Evolutionary conservation across 2,329 filamentous ascomycete genomes (phyloP), one percentile per base, ranked within the genome.

Genomic region (Alternaria dauci): DNA sequence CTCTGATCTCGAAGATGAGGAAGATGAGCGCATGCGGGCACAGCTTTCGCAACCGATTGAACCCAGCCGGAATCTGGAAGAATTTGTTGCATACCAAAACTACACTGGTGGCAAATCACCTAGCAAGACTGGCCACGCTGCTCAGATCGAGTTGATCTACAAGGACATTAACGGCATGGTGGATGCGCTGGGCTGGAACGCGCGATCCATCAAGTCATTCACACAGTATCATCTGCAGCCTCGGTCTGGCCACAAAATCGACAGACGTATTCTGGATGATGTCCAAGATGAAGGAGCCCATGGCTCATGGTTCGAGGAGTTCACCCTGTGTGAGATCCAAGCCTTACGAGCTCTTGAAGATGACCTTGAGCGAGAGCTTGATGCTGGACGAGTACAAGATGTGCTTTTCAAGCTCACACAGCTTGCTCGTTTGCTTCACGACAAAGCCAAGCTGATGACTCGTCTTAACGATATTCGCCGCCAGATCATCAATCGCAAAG

Each of bases 81-180:
- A 89, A 51, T 93, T 93, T 69, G 84, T 92, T 52, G 89, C 82
- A 4, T 81, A 83, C 53, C 79, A 82, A 48, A 81, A 84, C 48
- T 84, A 83, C 58, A 65, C 67, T 11, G 79, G 69, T 5, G 79
- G 79, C 36, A 62, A 64, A 28, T 73, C 72, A 4, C 68, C 74
- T 7, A 76, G 69, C 25, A 83, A 80, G 61, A 70, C 75, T 32
- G 83, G 82, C 8, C 71, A 77, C 44, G 76, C 80, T 28, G 82
- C 80, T 26, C 78, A 84, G 67, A 82, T 86, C 57, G 82, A 85
- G 69, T 79, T 79, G 52, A 73, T 85, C 52, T 95, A 92, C 76
- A 86, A 90, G 44, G 92, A 94, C 71, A 91, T 94, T 75, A 94
- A 95, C 77, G 91, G 91, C 12, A 99, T 98, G 95, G 89, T 99